Conservation (phyloP, 2,329 filamentous ascomycete species). For the Zymoseptoria brevis region DNA sequence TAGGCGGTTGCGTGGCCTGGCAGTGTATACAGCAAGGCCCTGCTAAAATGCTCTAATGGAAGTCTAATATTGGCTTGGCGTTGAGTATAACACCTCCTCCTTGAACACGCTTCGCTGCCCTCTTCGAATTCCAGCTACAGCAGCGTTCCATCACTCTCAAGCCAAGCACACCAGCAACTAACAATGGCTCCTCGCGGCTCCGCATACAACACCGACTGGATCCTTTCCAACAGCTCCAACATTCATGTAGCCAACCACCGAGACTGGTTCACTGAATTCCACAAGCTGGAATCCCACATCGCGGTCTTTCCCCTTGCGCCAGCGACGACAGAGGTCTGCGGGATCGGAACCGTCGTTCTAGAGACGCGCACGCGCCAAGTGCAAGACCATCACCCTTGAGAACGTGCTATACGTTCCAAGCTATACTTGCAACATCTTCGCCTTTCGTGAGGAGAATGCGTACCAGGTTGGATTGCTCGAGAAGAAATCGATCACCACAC, state of each 20-base stretch:
- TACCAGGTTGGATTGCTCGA: background rate
- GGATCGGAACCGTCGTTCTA: constrained; percentile 3
- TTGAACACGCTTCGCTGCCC: no score
- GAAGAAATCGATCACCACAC: no score
- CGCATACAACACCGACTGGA: constrained; percentile 15
- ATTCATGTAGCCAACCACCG: constrained; percentile 16
- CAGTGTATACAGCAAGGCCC: no score
- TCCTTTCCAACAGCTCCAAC: constrained; percentile 14
- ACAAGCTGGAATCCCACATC: background rate
- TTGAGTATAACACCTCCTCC: no score
- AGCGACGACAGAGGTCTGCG: no score
- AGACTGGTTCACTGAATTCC: constrained; percentile 14
- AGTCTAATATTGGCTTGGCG: no score
- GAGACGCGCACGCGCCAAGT: constrained; percentile 1
- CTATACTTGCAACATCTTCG: constrained; percentile 7
- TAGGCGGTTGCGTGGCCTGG: no score
- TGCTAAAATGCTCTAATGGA: no score
- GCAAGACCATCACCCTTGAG: constrained; percentile 4
- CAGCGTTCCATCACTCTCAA: no score
- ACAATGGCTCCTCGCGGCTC: constrained; percentile 14
- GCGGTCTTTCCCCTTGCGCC: background rate
- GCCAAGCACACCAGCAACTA: no score
- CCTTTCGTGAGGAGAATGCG: no score
- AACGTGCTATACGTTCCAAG: constrained; percentile 12
- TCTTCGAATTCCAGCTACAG: no score